Conservation (phyloP, 2,329 filamentous ascomycete species). For the Trichoderma sp. region DNA sequence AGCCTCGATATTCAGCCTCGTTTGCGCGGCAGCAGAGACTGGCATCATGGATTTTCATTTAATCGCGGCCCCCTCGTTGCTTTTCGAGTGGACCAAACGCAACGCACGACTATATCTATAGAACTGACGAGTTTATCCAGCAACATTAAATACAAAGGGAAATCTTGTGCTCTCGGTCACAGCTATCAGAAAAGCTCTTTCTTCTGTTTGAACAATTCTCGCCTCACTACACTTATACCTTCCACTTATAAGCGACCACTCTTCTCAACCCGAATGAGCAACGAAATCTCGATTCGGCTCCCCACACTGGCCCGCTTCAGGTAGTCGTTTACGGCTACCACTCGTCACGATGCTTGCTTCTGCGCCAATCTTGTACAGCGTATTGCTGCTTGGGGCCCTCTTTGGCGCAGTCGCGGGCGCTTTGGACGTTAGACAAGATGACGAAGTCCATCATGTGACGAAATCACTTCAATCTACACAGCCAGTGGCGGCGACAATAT, state of each 20-base stretch:
- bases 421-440: constrained; percentile 38
- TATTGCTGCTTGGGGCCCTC: neutral
- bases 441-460: constrained; percentile 40
- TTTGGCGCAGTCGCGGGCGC: constrained; percentile 28
- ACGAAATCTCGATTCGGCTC: neutral
- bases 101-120: constrained; percentile 6
- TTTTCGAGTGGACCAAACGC: constrained; percentile 11
- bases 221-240: neutral
- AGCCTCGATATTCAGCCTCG: constrained; percentile 26
- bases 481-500: constrained; percentile 51
- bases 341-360: constrained; percentile 5
- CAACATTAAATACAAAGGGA: neutral
- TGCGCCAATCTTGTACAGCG: neutral
- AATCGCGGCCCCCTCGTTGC: constrained; percentile 21
- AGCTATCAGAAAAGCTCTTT: neutral
- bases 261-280: constrained; percentile 5
- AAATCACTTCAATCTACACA: constrained; percentile 43
- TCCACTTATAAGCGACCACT: neutral
- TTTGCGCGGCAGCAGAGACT: neutral
- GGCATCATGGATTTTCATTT: constrained; percentile 10
- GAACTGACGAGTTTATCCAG: neutral
- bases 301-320: neutral
- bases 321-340: neutral
- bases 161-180: neutral
- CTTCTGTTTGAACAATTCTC: neutral